Base-by-base conservation (phyloP, 306 rosid genomes). In the Fragaria nilgerrensis region DNA sequence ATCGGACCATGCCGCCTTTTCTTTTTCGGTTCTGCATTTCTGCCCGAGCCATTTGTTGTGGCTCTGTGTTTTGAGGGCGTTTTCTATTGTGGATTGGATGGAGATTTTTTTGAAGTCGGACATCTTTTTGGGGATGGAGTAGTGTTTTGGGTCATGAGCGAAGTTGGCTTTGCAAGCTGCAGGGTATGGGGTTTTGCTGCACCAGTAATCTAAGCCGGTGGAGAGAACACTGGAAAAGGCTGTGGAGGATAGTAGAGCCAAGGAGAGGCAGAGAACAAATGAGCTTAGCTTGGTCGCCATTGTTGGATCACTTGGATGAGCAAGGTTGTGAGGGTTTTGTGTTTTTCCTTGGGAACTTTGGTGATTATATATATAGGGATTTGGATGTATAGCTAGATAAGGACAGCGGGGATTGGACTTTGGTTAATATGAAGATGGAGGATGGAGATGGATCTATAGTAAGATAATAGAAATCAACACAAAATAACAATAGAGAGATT, bases 171-270 rank as follows among this genome's bases (percentile, higher is more conserved):
- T 80, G 80, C 94, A 90, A 5, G 89, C 83, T 53, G 74, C 82
- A 2, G 94, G 92, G 73, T 86, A 74, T 23, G 89, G 88, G 49
- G 89, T 87, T 88, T 84, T 81, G 37, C 22, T 53, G 82, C 92
- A 90, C 94, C 92, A 90, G 45, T 34, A 75, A 44, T 79, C 75
- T 37, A 85, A 53, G 83, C 59, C 78, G 0, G 68, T 49, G 5
- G 79, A 39, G 41, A 12, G 32, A 37, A 32, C 20, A 55, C n/a
- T 77, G 36, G 87, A 79, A 11, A 74, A 41, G 14, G 81, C 25
- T 3, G 74, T 70, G 16, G 83, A 70, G 48, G 70, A 27, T 6
- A 74, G 41, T 44, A 87, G 82, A 73, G 77, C 64, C 1, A 89
- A 72, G 74, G 79, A 78, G 65, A 77, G 5, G 25, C 66, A 75